A percentile compares a stretch with the other conserved stretches of the same genome.
phyloP scores from a whole-genome alignment of 345 rosid genomes.

The Eucalyptus sideroxylon region DNA sequence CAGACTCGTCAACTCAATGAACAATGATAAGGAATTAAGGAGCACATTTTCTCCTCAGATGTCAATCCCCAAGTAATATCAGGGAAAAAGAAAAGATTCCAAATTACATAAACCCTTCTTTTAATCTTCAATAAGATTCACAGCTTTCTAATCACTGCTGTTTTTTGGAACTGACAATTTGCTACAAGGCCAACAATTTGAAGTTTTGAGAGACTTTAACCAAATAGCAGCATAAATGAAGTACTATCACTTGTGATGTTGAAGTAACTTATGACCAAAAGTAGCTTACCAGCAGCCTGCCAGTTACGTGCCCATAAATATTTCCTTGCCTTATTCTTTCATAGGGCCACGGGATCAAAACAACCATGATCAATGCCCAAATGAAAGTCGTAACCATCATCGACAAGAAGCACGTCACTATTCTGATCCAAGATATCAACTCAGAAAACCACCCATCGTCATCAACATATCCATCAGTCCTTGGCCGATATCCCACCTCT shows the following conservation, averaged over 20 bases:
- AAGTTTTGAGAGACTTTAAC: neutral
- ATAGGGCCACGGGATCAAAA: constrained; percentile 40
- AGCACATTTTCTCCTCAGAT: neutral
- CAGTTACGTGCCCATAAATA: constrained; percentile 46
- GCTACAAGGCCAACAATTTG: neutral
- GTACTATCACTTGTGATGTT: neutral
- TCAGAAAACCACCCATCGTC: constrained; percentile 30
- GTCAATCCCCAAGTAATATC: too few species aligned
- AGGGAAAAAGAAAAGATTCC: too few species aligned
- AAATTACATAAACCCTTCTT: neutral
- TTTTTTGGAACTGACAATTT: neutral
- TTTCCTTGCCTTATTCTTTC: constrained; percentile 43
- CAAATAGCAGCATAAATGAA: neutral
- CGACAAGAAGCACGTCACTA: constrained; percentile 25
- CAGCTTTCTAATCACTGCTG: neutral
- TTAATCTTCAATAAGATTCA: neutral
- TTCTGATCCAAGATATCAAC: constrained; percentile 28
- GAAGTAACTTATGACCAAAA: neutral
- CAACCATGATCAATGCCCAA: constrained; percentile 33
- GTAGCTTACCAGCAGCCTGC: constrained; percentile 38
- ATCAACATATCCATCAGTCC: constrained; percentile 8
- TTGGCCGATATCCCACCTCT: neutral
- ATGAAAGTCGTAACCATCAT: constrained; percentile 35
- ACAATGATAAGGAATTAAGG: neutral
- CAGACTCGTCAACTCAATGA: neutral